phyloP scores from a whole-genome alignment of 805 yeast species.

The Kazachstania bromeliacearum region DNA sequence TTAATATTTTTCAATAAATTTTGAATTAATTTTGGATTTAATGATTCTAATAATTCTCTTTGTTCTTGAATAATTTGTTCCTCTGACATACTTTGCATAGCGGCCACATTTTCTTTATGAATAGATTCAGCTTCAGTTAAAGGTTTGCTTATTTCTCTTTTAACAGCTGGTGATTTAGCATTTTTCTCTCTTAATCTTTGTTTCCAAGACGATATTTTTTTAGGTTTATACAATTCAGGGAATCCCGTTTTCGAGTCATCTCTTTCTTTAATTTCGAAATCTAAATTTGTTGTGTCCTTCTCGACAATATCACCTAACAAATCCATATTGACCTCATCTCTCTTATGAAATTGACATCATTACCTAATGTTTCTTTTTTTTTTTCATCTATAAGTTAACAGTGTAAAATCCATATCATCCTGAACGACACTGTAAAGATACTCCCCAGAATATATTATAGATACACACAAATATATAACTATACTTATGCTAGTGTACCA shows the following conservation, averaged over 20 bases:
- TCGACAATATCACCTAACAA: constrained; percentile 67
- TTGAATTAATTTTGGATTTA: constrained; percentile 62
- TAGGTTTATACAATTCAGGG: constrained; percentile 28
- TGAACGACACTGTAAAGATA: too few relatives aligned
- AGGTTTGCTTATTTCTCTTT: constrained; percentile 1
- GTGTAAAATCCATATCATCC: too few relatives aligned
- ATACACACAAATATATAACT: background rate
- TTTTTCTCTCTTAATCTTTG: constrained; percentile 34
- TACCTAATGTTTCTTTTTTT: too few relatives aligned
- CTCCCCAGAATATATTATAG: too few relatives aligned
- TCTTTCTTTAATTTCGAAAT: constrained; percentile 1
- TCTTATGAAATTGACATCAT: too few relatives aligned
- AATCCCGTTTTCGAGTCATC: constrained; percentile 18
- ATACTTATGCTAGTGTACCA: constrained; percentile 5
- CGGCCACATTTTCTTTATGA: constrained; percentile 63
- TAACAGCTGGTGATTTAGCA: constrained; percentile 7
- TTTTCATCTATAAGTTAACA: too few relatives aligned
- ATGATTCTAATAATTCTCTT: constrained; percentile 52
- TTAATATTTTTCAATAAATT: constrained; percentile 49
- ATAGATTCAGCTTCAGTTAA: constrained; percentile 61
- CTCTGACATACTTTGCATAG: constrained; percentile 50
- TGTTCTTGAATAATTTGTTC: constrained; percentile 57
- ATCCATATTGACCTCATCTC: too few relatives aligned
- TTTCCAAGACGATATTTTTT: constrained; percentile 43
- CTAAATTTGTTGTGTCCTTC: constrained; percentile 33